Evolutionary conservation across 371 early-diverging fungal species (phyloP), one percentile per base, ranked within the genome.

Genomic region (Sporodiniella umbellata): DNA sequence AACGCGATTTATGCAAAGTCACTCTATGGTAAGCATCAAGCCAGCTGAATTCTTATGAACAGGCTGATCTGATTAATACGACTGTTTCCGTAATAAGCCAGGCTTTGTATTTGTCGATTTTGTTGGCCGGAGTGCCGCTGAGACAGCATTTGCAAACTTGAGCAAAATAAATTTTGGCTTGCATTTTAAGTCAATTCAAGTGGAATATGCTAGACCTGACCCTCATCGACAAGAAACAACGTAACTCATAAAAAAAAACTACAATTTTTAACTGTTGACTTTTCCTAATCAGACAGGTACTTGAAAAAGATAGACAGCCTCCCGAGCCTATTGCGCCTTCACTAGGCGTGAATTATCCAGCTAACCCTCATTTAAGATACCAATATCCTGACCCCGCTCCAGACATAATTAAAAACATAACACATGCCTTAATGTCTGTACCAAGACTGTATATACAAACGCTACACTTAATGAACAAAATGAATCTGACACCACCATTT

Each of bases 381-480:
- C 57, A 51, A 42, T 81, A 81, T 60, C 82, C 82, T 21, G 72
- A 70, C 24, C 79, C 82, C 22, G 76, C 74, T n/a, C 69, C 72
- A 5, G 75, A 74, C 19, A 79, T 68, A 12, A 37, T 81, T 3
- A 39, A 48, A 0, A 79, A 79, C 37, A 81, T 81, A 11, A 65
- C 68, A 49, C 62, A 75, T 51, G 78, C 82, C 6, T 70, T 81
- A 28, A 73, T 63, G 8, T 61, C 68, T 12, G 70, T 78, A 0
- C 86, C 86, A 6, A 56, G 78, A 24, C 60, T 86, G 3, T 86
- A 86, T 56, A 69, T 62, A 18, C 85, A 86, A 54, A 85, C 84
- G 1, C 62, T 86, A 21, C 86, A 86, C 56, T 53, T 86, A 40
- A 86, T 86, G 87, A 86, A 86, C 56, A 86, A 86, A 40, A 77